These are phyloP conservation scores for Onygenales sp. DNA, from an alignment of 2,329 filamentous ascomycete species.

Conservation along the genomic window DNA sequence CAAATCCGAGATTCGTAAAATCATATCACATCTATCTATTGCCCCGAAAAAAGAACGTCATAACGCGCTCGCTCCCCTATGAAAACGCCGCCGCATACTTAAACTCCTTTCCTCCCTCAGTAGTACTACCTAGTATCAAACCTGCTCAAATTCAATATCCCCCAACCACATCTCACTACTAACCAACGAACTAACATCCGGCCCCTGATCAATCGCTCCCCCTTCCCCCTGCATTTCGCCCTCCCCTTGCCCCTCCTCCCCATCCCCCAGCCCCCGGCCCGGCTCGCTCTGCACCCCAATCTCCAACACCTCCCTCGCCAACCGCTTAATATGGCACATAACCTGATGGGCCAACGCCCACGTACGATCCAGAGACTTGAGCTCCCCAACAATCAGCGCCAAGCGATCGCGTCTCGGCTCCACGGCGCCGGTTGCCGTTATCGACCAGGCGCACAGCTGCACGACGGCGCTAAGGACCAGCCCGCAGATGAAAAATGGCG, in stretches of 20 bases:
- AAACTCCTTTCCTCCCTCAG: no score
- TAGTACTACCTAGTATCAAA: neutral
- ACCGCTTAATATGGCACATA: conserved; percentile 62
- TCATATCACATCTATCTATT: no score
- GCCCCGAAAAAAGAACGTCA: no score
- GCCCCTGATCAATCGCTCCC: conserved; percentile 4
- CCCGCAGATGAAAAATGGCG: conserved; percentile 75
- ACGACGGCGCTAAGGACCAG: conserved; percentile 71
- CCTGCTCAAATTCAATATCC: conserved; percentile 8
- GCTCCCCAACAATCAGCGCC: conserved; percentile 65
- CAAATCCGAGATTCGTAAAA: no score
- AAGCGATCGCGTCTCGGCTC: conserved; percentile 58
- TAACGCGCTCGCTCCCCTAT: no score
- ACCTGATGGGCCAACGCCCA: conserved; percentile 66
- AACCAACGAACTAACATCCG: conserved; percentile 11
- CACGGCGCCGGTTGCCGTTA: conserved; percentile 47
- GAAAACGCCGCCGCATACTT: no score
- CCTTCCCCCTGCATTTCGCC: no score
- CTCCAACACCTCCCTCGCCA: conserved; percentile 63
- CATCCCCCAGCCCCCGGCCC: no score
- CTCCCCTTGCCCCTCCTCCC: no score
- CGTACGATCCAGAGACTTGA: conserved; percentile 58
- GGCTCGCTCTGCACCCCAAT: conserved; percentile 21
- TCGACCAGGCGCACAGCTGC: conserved; percentile 69
- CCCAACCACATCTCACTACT: conserved; percentile 13